Conservation (phyloP, 1,139 yeast species). For the Chernovozyma sophiae-reginae region DNA sequence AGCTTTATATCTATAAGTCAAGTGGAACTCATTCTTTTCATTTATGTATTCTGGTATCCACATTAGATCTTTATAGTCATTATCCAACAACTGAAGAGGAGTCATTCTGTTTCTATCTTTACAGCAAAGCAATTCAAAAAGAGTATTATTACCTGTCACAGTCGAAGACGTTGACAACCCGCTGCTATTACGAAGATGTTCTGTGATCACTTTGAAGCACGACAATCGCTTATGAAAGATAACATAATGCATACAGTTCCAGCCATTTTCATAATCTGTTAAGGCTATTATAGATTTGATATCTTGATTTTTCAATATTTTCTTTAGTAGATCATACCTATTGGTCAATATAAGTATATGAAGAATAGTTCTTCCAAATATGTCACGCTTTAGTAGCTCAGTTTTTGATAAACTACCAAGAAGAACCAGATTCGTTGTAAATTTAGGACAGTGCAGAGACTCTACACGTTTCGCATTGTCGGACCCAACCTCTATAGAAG, state of each 20-base stretch:
- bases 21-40: constrained; percentile 22
- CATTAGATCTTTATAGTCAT: constrained; percentile 35
- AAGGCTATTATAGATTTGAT: constrained; percentile 31
- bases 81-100: constrained; percentile 55
- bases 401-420: constrained; percentile 32
- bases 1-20: constrained; percentile 19
- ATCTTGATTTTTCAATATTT: constrained; percentile 46
- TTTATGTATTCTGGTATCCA: constrained; percentile 47
- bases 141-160: constrained; percentile 18
- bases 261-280: constrained; percentile 73
- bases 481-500: not conserved
- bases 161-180: constrained; percentile 12
- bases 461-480: not conserved
- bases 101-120: constrained; percentile 68
- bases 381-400: constrained; percentile 53
- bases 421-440: not conserved
- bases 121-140: constrained; percentile 42
- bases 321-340: constrained; percentile 41
- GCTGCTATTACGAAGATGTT: constrained; percentile 19
- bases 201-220: constrained; percentile 51
- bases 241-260: constrained; percentile 77
- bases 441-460: not conserved
- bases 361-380: constrained; percentile 68
- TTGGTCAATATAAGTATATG: constrained; percentile 58
- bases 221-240: constrained; percentile 55